Evolutionary conservation across 129 eudicot species (phyloP).

Genomic region (Flaveria bidentis): DNA sequence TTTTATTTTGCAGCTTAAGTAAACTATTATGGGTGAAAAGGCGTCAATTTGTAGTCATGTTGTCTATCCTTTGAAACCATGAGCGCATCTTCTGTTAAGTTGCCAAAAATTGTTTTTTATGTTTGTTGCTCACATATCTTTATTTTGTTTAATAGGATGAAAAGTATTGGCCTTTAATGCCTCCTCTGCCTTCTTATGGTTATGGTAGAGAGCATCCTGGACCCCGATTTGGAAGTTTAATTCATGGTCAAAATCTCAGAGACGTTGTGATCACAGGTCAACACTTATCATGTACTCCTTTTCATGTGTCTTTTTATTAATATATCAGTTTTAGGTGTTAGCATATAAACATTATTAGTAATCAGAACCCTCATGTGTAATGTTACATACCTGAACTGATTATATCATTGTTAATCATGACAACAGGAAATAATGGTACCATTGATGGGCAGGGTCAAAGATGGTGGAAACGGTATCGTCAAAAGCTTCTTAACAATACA

Average conservation of each 20-base stretch:
- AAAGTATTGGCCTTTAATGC: conserved; percentile 83
- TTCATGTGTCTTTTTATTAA: background rate
- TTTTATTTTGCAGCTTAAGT: background rate
- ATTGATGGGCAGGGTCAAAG: conserved; percentile 96
- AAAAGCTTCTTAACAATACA: conserved; percentile 85
- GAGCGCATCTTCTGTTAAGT: background rate
- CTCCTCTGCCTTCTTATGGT: conserved; percentile 97
- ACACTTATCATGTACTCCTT: conserved; percentile 14
- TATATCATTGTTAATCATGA: conserved; percentile 26
- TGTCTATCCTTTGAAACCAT: background rate
- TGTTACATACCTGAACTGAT: conserved; percentile 27
- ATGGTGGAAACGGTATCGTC: conserved; percentile 89
- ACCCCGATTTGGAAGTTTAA: conserved; percentile 92
- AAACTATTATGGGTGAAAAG: too few species aligned
- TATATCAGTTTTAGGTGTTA: background rate
- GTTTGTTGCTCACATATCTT: conserved; percentile 16
- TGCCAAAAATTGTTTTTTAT: background rate
- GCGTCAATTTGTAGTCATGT: background rate
- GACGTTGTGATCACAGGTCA: conserved; percentile 95
- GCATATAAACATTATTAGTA: conserved; percentile 1
- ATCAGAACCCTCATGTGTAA: background rate
- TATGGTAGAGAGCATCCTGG: conserved; percentile 95
- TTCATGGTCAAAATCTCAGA: conserved; percentile 94
- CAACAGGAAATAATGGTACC: conserved; percentile 85
- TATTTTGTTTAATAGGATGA: conserved; percentile 58